phyloP scores from a whole-genome alignment of 2,329 filamentous ascomycete species.

The Fusarium praegraminearum region DNA sequence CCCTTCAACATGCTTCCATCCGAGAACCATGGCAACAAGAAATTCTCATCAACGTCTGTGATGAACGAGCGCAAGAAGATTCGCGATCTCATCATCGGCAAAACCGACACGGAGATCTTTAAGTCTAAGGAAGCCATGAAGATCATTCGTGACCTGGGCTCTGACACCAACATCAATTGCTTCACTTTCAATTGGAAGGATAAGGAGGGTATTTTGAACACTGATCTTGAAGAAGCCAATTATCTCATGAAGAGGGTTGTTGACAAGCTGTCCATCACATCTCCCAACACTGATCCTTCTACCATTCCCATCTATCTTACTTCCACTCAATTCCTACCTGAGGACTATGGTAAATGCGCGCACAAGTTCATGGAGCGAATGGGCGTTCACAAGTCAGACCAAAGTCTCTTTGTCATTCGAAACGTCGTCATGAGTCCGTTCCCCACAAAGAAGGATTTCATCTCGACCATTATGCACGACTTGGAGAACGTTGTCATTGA shows the following conservation, averaged over 20 bases:
- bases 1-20: conserved; percentile 59
- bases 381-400: conserved; percentile 48
- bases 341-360: conserved; percentile 57
- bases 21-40: conserved; percentile 44
- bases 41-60: conserved; percentile 38
- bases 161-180: conserved; percentile 62
- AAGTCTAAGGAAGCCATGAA: conserved; percentile 52
- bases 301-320: conserved; percentile 59
- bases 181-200: conserved; percentile 59
- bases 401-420: conserved; percentile 58
- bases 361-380: conserved; percentile 57
- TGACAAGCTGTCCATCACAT: conserved; percentile 57
- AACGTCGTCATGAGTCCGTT: conserved; percentile 64
- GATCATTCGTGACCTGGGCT: conserved; percentile 57
- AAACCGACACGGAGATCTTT: conserved; percentile 54
- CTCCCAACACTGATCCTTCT: conserved; percentile 54
- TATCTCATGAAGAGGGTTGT: conserved; percentile 61
- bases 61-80: conserved; percentile 56
- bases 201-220: neutral
- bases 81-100: conserved; percentile 53
- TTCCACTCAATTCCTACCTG: conserved; percentile 56
- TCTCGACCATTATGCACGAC: conserved; percentile 51
- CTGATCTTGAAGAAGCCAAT: conserved; percentile 61
- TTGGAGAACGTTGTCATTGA: conserved; percentile 50
- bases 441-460: conserved; percentile 56